Conservation (phyloP, 768 basidiomycete genomes). For the Rhodotorula diobovata region DNA sequence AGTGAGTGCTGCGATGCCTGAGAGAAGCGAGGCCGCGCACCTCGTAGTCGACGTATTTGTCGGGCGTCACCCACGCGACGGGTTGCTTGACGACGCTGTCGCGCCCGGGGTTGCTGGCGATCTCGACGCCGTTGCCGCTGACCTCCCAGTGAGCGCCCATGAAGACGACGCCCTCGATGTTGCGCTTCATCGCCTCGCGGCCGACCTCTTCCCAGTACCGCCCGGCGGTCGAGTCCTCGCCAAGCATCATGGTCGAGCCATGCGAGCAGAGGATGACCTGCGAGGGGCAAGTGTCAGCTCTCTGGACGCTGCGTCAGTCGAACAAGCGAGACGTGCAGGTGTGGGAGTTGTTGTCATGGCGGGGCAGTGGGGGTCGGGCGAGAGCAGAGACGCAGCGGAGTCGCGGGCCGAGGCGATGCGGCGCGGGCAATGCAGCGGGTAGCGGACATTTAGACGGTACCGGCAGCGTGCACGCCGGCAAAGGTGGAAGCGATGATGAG, state of each 20-base stretch:
- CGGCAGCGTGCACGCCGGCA: too few species aligned
- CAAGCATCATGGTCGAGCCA: slow-evolving; percentile 38
- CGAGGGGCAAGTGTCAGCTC: background rate
- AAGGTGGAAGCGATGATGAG: too few species aligned
- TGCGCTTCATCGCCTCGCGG: slow-evolving; percentile 23
- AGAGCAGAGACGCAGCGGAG: too few species aligned
- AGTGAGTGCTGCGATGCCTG: background rate
- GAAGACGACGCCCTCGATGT: slow-evolving; percentile 36
- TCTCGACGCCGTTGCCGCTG: slow-evolving; percentile 24
- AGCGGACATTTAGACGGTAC: too few species aligned
- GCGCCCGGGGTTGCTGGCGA: slow-evolving; percentile 19
- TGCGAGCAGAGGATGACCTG: slow-evolving; percentile 35
- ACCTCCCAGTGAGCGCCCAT: slow-evolving; percentile 40
- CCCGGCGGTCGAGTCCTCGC: slow-evolving; percentile 27
- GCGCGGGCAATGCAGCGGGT: background rate
- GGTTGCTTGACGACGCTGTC: slow-evolving; percentile 34
- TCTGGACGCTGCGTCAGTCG: background rate
- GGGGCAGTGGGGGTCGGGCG: too few species aligned
- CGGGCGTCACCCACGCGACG: slow-evolving; percentile 37
- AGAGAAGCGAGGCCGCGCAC: background rate
- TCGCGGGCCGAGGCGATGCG: background rate
- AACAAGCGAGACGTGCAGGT: background rate
- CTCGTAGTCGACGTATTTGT: slow-evolving; percentile 33
- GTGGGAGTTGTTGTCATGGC: background rate
- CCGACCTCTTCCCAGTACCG: slow-evolving; percentile 37